phyloP scores from a whole-genome alignment of 2,329 filamentous ascomycete species.

The Xylariaceae sp. region DNA sequence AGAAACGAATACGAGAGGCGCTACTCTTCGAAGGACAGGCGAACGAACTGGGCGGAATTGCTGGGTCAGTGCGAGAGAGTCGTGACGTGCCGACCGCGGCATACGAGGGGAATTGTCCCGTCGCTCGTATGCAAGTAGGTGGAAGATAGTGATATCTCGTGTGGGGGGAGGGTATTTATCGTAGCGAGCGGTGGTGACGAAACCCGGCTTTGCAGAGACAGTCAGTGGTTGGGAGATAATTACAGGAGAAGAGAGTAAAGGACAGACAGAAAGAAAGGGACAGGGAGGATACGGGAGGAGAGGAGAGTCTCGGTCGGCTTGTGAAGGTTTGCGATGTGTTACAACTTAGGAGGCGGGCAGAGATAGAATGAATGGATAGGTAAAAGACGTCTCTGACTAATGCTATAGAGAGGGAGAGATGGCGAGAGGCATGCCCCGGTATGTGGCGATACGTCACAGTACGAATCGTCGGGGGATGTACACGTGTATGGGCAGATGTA shows the following conservation, averaged over 20 bases:
- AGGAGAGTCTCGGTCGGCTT: neutral
- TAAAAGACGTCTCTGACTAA: neutral
- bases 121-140: neutral
- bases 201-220: neutral
- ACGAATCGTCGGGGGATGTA: neutral
- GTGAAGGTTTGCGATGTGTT: neutral
- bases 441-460: neutral
- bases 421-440: neutral
- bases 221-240: neutral
- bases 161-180: neutral
- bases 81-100: constrained; percentile 8
- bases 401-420: neutral
- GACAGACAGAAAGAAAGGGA: neutral
- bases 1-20: neutral
- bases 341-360: neutral
- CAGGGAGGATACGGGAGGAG: neutral
- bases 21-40: neutral
- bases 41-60: neutral
- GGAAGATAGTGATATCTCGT: too few species aligned
- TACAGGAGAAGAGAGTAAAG: neutral
- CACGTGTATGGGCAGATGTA: neutral
- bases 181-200: neutral
- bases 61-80: neutral
- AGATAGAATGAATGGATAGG: neutral
- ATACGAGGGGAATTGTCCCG: constrained; percentile 10